phyloP scores from a whole-genome alignment of 139 green algal genomes.

The Mesotaenium endlicherianum region DNA sequence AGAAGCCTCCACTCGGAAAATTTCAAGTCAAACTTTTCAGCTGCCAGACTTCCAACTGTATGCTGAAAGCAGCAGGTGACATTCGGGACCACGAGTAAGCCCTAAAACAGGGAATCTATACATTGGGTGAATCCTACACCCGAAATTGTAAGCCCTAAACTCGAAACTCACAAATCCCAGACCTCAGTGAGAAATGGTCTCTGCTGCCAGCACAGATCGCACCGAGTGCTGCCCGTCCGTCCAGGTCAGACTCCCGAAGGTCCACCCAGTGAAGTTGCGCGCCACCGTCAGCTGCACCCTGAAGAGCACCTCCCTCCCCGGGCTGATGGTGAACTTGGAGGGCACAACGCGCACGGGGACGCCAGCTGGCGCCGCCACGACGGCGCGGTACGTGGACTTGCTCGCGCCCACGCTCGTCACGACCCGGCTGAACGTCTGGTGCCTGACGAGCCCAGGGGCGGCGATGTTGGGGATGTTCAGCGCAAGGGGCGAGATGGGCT shows the following conservation, averaged over 20 bases:
- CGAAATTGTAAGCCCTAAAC: too few relatives aligned
- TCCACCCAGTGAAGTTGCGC: not conserved
- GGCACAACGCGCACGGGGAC: not conserved
- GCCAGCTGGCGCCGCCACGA: not conserved
- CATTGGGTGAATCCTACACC: too few relatives aligned
- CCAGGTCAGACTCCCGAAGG: not conserved
- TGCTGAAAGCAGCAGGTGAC: too few relatives aligned
- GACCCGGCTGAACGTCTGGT: not conserved
- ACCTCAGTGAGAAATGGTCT: too few relatives aligned
- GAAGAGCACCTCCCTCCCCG: not conserved
- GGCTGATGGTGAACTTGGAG: not conserved
- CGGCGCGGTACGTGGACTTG: not conserved
- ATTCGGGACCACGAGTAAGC: too few relatives aligned
- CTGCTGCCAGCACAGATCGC: too few relatives aligned
- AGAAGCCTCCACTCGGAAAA: too few relatives aligned
- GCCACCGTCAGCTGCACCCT: not conserved
- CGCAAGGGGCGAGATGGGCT: not conserved
- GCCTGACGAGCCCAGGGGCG: not conserved
- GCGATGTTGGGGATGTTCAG: constrained; percentile 5
- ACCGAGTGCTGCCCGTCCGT: too few relatives aligned
- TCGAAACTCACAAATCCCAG: too few relatives aligned
- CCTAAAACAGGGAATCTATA: too few relatives aligned
- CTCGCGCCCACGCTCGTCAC: not conserved
- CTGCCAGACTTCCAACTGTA: too few relatives aligned
- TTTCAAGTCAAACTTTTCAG: too few relatives aligned